Base-by-base conservation (phyloP, 805 yeast genomes). In the Suhomyces pyralidae region DNA sequence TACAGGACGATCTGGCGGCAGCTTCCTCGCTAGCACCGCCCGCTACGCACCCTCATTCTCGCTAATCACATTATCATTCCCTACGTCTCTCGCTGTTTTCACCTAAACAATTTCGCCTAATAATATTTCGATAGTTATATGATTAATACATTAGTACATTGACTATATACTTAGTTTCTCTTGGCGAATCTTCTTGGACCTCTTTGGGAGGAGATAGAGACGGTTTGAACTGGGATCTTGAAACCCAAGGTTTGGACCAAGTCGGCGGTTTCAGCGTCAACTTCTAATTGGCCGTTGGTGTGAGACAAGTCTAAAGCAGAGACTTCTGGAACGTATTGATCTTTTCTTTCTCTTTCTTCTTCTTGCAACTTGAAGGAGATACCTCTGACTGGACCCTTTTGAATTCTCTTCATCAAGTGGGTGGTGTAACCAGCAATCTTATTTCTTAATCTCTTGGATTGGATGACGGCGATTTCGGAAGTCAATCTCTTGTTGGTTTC, bases 401-500 rank as follows among this genome's bases (percentile, higher is more conserved):
- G 98, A 77, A 94, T 94, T 85, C 99, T 92, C 86, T 90, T 94
- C 99, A 94, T 96, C 81, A 94, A 87, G 82, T 94, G 99, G 75
- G 99, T 94, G 81, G 99, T 94, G 97, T 93, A 94, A 80, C 99
- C 99, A 78, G 99, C 99, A 74, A 94, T 96, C 90, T 94, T 94
- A 94, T 94, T 94, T 86, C 99, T 94, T 81, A 94, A 88, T 83
- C 99, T 90, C 88, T 94, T 94, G 74, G 99, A 90, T 81, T 93
- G 97, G 77, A 94, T 96, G 79, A 89, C 92, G 67, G 99, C 99
- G 71, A 94, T 92, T 81, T 96, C 97, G 73, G 90, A 88, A 71
- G 97, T 88, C 78, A 96, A 86, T 85, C 99, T 93, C 88, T 94
- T 94, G 97, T 94, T 94, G 88, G 96, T 90, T 86, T 94, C 97